Conservation (phyloP, 768 basidiomycete genomes). For the Amanita muscaria region DNA sequence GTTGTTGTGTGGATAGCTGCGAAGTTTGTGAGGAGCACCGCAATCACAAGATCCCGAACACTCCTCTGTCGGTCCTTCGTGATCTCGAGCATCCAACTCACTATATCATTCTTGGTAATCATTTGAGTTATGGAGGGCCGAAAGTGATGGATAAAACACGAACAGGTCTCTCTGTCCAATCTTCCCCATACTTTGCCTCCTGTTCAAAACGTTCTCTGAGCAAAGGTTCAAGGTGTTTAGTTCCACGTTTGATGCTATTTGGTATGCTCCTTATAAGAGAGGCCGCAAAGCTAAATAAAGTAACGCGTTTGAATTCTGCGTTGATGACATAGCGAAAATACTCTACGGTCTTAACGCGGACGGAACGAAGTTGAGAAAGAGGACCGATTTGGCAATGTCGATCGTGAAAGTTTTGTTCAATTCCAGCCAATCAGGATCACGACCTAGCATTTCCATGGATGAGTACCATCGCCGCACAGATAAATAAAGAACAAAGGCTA, state of each 20-base stretch:
- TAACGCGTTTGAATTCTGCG: neutral
- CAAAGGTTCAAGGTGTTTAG: constrained; percentile 19
- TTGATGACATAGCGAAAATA: neutral
- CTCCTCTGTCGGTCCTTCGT: constrained; percentile 22
- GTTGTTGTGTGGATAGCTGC: constrained; percentile 35
- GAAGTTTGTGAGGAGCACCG: constrained; percentile 34
- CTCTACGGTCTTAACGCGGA: constrained; percentile 18
- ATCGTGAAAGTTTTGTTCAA: constrained; percentile 14
- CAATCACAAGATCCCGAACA: constrained; percentile 21
- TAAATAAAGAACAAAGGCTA: neutral
- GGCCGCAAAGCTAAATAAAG: constrained; percentile 12
- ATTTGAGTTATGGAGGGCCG: neutral
- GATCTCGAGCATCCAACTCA: constrained; percentile 37
- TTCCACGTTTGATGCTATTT: constrained; percentile 10
- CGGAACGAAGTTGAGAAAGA: constrained; percentile 18
- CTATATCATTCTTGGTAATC: constrained; percentile 36
- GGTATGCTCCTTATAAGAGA: constrained; percentile 10
- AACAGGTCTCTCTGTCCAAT: constrained; percentile 25
- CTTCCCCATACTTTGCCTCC: constrained; percentile 16
- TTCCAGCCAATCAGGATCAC: constrained; percentile 14
- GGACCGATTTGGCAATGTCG: constrained; percentile 12
- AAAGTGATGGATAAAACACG: neutral
- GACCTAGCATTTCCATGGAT: constrained; percentile 11
- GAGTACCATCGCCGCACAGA: neutral
- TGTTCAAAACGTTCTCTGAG: constrained; percentile 19